A percentile compares a stretch with the other conserved stretches of the same genome.
phyloP scores from a whole-genome alignment of 2,329 filamentous ascomycete genomes.

The Beauveria medogensis region DNA sequence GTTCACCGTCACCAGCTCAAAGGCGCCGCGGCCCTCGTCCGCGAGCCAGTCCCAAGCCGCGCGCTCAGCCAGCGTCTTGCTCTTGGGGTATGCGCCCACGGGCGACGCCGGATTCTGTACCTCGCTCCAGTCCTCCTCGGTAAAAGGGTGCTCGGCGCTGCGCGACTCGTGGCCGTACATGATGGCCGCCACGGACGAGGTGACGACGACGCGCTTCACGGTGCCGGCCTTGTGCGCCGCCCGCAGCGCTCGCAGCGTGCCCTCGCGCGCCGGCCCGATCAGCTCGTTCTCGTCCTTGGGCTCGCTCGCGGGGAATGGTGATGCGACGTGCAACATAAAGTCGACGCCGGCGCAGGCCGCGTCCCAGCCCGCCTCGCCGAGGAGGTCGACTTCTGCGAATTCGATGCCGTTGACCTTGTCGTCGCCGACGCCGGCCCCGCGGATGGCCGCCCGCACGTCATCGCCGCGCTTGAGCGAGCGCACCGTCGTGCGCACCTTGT shows the following conservation, averaged over 20 bases:
- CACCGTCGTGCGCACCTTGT: constrained; percentile 15
- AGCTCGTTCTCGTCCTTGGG: constrained; percentile 13
- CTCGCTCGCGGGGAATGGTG: constrained; percentile 21
- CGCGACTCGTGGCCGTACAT: constrained; percentile 3
- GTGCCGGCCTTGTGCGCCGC: constrained; percentile 13
- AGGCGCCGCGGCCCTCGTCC: not conserved
- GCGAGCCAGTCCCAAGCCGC: constrained; percentile 16
- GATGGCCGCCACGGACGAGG: constrained; percentile 11
- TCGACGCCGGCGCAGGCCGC: constrained; percentile 21
- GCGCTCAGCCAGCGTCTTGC: constrained; percentile 14
- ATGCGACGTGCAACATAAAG: constrained; percentile 26
- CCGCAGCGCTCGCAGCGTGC: constrained; percentile 15
- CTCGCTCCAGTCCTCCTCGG: constrained; percentile 5
- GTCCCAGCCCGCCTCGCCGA: constrained; percentile 21
- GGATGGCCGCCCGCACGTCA: constrained; percentile 14
- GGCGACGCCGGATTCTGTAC: not conserved
- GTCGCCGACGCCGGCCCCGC: constrained; percentile 6
- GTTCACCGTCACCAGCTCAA: constrained; percentile 11
- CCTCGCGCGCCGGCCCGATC: constrained; percentile 15
- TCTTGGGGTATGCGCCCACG: constrained; percentile 9
- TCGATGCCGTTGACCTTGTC: constrained; percentile 14
- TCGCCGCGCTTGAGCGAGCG: constrained; percentile 12
- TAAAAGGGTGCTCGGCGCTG: not conserved
- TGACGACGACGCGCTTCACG: constrained; percentile 15
- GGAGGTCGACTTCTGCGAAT: constrained; percentile 24